Evolutionary conservation across 495 filamentous ascomycete species (phyloP).

Genomic region (Lentithecium fluviatile): DNA sequence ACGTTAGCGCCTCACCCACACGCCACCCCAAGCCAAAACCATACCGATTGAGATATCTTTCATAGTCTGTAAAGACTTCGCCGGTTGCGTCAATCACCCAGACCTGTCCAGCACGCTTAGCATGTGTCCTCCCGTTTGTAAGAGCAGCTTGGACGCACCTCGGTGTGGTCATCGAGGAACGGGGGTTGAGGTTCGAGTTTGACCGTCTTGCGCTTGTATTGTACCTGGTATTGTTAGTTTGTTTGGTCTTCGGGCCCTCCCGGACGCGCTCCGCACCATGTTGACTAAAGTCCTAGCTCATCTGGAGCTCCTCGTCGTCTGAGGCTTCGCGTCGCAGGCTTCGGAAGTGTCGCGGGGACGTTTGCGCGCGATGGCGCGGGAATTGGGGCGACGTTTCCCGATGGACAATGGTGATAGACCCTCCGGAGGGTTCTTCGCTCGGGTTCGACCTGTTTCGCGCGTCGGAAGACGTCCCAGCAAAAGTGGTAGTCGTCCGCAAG

Average conservation of each 20-base stretch:
- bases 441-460: slow-evolving; percentile 12
- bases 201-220: slow-evolving; percentile 95
- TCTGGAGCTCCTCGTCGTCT: slow-evolving; percentile 4
- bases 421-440: neutral
- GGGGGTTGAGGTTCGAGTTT: slow-evolving; percentile 71
- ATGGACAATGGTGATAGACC: neutral
- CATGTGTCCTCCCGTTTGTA: neutral
- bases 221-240: slow-evolving; percentile 59
- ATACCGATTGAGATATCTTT: slow-evolving; percentile 77
- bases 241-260: neutral
- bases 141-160: slow-evolving; percentile 53
- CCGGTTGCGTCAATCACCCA: slow-evolving; percentile 89
- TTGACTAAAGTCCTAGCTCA: slow-evolving; percentile 30
- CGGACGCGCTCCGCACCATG: slow-evolving; percentile 43
- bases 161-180: slow-evolving; percentile 74
- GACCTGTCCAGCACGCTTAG: slow-evolving; percentile 56
- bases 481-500: slow-evolving; percentile 26
- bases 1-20: slow-evolving; percentile 1
- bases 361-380: neutral
- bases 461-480: slow-evolving; percentile 19
- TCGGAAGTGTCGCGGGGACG: slow-evolving; percentile 13
- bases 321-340: slow-evolving; percentile 19
- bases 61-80: slow-evolving; percentile 87
- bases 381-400: neutral
- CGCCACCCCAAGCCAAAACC: neutral